Percentiles rank a stretch among this genome's conserved stretches.
Conservation (phyloP, 768 basidiomycete species). For the Trametes maxima region DNA sequence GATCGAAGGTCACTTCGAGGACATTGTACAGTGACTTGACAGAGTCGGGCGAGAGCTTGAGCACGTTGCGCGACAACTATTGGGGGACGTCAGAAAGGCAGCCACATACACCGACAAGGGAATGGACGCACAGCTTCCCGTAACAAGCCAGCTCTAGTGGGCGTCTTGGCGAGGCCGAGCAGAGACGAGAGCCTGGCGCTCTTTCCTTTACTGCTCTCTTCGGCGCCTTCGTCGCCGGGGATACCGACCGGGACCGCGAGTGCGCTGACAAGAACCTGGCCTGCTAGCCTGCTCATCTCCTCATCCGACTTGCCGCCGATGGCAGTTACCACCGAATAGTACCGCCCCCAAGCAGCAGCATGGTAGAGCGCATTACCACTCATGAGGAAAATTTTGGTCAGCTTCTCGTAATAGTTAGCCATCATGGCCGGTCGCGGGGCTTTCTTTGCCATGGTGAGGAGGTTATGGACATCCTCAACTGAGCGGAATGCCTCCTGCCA, state of each 20-base stretch:
- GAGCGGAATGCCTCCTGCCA: slow-evolving; percentile 99
- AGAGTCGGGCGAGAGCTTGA: slow-evolving; percentile 72
- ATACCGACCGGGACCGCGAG: slow-evolving; percentile 88
- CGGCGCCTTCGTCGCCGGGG: slow-evolving; percentile 50
- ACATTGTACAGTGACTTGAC: slow-evolving; percentile 84
- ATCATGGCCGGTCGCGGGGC: slow-evolving; percentile 93
- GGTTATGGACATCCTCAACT: slow-evolving; percentile 96
- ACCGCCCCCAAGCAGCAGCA: slow-evolving; percentile 93
- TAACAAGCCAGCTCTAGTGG: slow-evolving; percentile 84
- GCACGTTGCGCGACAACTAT: slow-evolving; percentile 79
- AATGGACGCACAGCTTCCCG: slow-evolving; percentile 68
- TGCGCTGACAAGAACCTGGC: slow-evolving; percentile 89
- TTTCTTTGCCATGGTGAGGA: slow-evolving; percentile 92
- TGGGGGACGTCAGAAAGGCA: slow-evolving; percentile 15
- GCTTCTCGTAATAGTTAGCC: slow-evolving; percentile 98
- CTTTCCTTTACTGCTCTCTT: slow-evolving; percentile 61
- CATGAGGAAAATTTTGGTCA: slow-evolving; percentile 95
- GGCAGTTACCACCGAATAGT: slow-evolving; percentile 70
- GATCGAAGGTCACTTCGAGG: slow-evolving; percentile 93
- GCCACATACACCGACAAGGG: not conserved
- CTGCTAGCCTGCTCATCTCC: slow-evolving; percentile 78
- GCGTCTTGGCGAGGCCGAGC: slow-evolving; percentile 80
- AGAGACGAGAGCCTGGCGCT: slow-evolving; percentile 81
- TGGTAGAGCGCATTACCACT: slow-evolving; percentile 94
- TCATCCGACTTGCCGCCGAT: slow-evolving; percentile 78